These are phyloP conservation scores for Boletus insuetus DNA, from an alignment of 768 basidiomycete species.

Conservation along the genomic window DNA sequence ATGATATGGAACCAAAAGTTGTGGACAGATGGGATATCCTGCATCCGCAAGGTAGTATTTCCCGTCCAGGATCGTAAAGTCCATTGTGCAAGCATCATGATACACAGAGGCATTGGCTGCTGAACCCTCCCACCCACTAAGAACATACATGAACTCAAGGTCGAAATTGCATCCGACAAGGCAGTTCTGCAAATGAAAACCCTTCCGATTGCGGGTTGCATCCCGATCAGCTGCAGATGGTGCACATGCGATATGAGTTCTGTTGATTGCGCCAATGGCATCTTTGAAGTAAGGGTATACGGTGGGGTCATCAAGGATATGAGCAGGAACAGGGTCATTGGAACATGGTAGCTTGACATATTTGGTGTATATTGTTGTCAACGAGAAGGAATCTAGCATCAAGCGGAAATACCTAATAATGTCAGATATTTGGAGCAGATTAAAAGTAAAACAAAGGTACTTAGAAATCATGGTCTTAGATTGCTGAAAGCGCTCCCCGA, in stretches of 20 bases:
- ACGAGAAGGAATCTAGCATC: not conserved
- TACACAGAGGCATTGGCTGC: not conserved
- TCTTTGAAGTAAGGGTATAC: not conserved
- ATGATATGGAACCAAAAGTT: not conserved
- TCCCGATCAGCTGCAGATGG: not conserved
- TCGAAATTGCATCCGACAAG: too few relatives aligned
- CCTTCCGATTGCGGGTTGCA: not conserved
- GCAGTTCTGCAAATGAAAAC: not conserved
- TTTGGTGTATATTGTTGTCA: not conserved
- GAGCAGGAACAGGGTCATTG: not conserved
- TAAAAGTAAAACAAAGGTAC: not conserved
- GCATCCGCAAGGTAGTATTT: not conserved
- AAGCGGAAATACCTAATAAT: not conserved
- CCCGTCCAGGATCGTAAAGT: not conserved
- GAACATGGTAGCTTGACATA: not conserved
- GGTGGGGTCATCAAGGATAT: not conserved
- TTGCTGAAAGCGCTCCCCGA: not conserved
- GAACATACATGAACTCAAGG: too few relatives aligned
- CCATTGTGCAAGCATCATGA: not conserved
- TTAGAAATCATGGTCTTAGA: not conserved
- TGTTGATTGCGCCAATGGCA: not conserved
- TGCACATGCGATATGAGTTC: not conserved
- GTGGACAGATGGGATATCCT: not conserved
- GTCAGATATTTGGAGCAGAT: not conserved
- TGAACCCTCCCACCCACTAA: not conserved